Base-by-base conservation (phyloP, 495 filamentous ascomycete species). In the Thozetella sp. region DNA sequence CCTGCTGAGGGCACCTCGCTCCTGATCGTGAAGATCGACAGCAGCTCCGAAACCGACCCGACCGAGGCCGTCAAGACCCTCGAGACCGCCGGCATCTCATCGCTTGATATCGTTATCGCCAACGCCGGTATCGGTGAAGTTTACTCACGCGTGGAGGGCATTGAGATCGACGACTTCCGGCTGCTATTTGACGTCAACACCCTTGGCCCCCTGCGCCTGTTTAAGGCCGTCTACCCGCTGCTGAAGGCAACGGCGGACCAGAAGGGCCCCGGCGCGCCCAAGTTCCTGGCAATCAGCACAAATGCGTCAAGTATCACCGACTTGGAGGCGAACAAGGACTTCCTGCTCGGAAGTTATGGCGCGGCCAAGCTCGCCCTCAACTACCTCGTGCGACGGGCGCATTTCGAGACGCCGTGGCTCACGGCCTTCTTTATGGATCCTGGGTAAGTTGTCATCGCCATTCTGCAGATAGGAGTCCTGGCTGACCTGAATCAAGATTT, bases 31-130 rank as follows among this genome's bases (percentile, higher is more conserved):
- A 74, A 74, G 25, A 72, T 83, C 50, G 78, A 83, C 50, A 67
- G 54, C 22, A 66, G 67, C 25, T 73, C 65, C 0, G 25, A 53
- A 2, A 74, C 67, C 9, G 76, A 79, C 54, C 52, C 73, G 1
- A 50, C 63, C 1, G 48, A 55, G 20, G 66, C 66, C 43, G 63
- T 75, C 1, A 37, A 73, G 34, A 54, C 53, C 12, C 54, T 75
- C 0, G 48, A 62, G 22, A 26, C 60, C 22, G 62, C 72, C 17
- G 71, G 69, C 1, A 75, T 85, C 63, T 61, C 63, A 20, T 55
- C 72, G 43, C 51, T 85, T 23, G 78, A 84, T 59, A 65, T 79
- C 30, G 66, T 85, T 2, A 76, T 85, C 40, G 75, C 81, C 45
- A 83, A 83, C 58, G 77, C 80, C 20, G 80, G 74, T n/a, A 48